Base-by-base conservation (phyloP, 2,329 filamentous ascomycete species). In the Aspergillus sp. region DNA sequence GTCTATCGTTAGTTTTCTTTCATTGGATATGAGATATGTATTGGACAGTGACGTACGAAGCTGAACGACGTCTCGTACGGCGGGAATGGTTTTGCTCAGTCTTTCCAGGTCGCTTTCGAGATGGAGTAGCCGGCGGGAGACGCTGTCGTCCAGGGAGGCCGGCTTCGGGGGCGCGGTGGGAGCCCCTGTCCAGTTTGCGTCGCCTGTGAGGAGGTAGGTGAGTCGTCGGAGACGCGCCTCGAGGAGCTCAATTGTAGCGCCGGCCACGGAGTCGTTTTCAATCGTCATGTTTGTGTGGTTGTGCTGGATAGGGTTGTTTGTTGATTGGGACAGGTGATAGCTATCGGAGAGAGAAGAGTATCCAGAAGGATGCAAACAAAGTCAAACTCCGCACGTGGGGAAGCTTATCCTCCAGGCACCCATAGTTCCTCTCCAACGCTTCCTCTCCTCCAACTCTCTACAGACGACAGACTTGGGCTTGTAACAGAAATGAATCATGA, bases 181-280 rank as follows among this genome's bases (percentile, higher is more conserved):
- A 11, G 68, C 57, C 33, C 73, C 73, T 4, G 70, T 69, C 68
- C 73, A 74, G 57, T 68, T 65, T 17, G 69, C 66, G 47, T 67
- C 63, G 49, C 75, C 75, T 10, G 69, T 73, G 11, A 78, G 65
- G 42, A 78, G 68, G 59, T 73, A 78, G 54, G 75, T 71, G 48
- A 77, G 65, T 44, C 73, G 68, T 47, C 67, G 70, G 10, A 78
- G 66, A 46, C 75, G 74, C 9, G 68, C 65, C 55, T 76, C 72
- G 10, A 78, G 71, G 42, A 76, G 67, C 49, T 74, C 71, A 16
- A 75, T 70, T 3, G 73, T 74, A 17, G 71, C 70, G 5, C 68
- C 65, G 5, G 71, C 69, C 41, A 73, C 64, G 9, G 63, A 57
- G 20, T 71, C 68, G 26, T 60, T 66, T 63, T 72, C 67, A 16